Evolutionary conservation across 2,329 filamentous ascomycete species (phyloP).

Genomic region (Pseudogymnoascus sp.): DNA sequence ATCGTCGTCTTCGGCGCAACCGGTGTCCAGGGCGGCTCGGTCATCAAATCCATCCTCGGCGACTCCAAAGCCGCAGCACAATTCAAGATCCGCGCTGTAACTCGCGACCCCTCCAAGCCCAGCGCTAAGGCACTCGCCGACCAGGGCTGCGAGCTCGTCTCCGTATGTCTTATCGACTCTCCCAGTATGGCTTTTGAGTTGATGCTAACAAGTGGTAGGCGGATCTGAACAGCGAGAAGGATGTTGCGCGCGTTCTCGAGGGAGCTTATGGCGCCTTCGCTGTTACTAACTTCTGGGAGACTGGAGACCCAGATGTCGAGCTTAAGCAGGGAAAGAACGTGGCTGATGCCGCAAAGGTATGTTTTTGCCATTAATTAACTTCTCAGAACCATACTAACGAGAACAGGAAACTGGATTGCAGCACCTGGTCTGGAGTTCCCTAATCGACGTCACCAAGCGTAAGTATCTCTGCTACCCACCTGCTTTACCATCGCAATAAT

Average conservation of each 20-base stretch:
- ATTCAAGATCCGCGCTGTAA: slow-evolving; percentile 44
- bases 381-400: slow-evolving; percentile 4
- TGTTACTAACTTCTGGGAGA: slow-evolving; percentile 32
- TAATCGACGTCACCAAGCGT: slow-evolving; percentile 37
- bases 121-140: slow-evolving; percentile 37
- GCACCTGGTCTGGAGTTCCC: slow-evolving; percentile 43
- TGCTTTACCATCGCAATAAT: not conserved
- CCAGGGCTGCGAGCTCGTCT: slow-evolving; percentile 40
- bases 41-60: slow-evolving; percentile 44
- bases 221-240: slow-evolving; percentile 38
- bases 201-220: slow-evolving; percentile 22
- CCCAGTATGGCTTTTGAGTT: not conserved
- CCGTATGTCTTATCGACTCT: slow-evolving; percentile 24
- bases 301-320: slow-evolving; percentile 36
- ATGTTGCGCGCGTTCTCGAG: slow-evolving; percentile 32
- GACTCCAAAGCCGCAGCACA: slow-evolving; percentile 37
- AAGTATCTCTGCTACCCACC: slow-evolving; percentile 19
- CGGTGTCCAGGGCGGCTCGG: slow-evolving; percentile 47
- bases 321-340: slow-evolving; percentile 43
- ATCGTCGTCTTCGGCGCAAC: slow-evolving; percentile 44
- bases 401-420: slow-evolving; percentile 36
- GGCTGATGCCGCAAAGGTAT: slow-evolving; percentile 41
- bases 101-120: slow-evolving; percentile 39
- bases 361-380: not conserved
- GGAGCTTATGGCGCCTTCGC: slow-evolving; percentile 30